Evolutionary conservation across 2,329 filamentous ascomycete species (phyloP).

Genomic region (Cryphonectria nitschkei): DNA sequence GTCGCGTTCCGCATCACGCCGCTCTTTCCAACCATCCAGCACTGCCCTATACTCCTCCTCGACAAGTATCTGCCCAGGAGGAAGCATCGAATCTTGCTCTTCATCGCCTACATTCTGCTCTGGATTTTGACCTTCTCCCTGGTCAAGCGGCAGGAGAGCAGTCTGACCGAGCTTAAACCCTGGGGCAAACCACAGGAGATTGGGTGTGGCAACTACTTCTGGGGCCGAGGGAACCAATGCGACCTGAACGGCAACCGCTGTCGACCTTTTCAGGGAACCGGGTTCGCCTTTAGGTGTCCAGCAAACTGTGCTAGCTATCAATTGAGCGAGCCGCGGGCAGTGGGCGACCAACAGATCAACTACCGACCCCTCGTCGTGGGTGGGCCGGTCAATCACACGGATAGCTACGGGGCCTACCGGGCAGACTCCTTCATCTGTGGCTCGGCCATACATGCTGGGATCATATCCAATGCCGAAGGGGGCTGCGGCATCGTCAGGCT

Average conservation of each 20-base stretch:
- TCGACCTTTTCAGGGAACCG: conserved; percentile 71
- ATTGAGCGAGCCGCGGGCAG: conserved; percentile 73
- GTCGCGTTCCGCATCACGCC: conserved; percentile 57
- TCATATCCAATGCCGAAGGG: conserved; percentile 66
- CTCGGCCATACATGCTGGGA: conserved; percentile 74
- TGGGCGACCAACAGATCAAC: conserved; percentile 69
- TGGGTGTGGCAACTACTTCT: conserved; percentile 70
- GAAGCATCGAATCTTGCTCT: conserved; percentile 61
- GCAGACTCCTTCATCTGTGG: conserved; percentile 82
- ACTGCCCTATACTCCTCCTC: conserved; percentile 65
- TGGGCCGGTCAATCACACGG: conserved; percentile 54
- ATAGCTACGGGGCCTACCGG: conserved; percentile 68
- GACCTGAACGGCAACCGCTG: conserved; percentile 76
- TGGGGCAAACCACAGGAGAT: conserved; percentile 70
- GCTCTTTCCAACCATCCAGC: conserved; percentile 68
- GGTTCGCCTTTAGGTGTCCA: conserved; percentile 75
- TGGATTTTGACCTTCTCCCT: conserved; percentile 74
- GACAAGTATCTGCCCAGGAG: conserved; percentile 64
- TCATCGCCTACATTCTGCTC: conserved; percentile 62
- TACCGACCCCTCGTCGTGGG: conserved; percentile 71
- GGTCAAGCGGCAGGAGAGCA: conserved; percentile 66
- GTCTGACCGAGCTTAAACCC: conserved; percentile 63
- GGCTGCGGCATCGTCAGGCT: conserved; percentile 76
- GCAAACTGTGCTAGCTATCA: conserved; percentile 69
- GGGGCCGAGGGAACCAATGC: conserved; percentile 71